Conservation (phyloP, 208 protist species). For the Spongospora subterranea region DNA sequence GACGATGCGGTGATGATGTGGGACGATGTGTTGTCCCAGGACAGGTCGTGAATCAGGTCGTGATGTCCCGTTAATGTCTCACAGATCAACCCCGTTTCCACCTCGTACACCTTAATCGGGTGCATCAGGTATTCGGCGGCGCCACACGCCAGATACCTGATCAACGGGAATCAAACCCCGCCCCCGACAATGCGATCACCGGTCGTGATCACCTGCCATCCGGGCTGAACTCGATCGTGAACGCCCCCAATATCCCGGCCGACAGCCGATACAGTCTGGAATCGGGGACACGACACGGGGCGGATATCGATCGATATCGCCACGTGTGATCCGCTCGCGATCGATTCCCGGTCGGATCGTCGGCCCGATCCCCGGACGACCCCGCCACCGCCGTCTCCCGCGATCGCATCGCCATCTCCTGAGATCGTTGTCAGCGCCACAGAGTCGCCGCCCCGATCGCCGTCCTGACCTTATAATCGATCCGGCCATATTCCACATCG, state of each 20-base stretch:
- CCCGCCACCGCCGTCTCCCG: not conserved
- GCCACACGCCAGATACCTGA: not conserved
- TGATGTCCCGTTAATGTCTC: not conserved
- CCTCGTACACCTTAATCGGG: slow-evolving; percentile 4
- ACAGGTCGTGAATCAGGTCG: slow-evolving; percentile 10
- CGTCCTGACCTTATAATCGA: not conserved
- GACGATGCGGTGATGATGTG: not conserved
- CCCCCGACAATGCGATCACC: no score
- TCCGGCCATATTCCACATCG: slow-evolving; percentile 25
- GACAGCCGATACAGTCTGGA: not conserved
- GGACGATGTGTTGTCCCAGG: not conserved
- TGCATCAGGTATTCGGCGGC: not conserved
- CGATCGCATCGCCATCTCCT: not conserved
- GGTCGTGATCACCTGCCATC: no score
- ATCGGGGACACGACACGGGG: not conserved
- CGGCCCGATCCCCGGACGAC: no score
- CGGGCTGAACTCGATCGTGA: slow-evolving; percentile 51
- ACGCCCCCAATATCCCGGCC: not conserved
- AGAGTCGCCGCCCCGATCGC: not conserved
- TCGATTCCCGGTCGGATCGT: no score
- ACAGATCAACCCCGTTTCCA: not conserved
- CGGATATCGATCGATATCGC: not conserved
- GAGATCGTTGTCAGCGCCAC: not conserved
- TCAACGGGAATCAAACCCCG: no score
- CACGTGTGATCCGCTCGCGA: no score